Evolutionary conservation across 805 yeast species (phyloP), one percentile per base, ranked within the genome.

Genomic region (Saccharomycopsis amapae): DNA sequence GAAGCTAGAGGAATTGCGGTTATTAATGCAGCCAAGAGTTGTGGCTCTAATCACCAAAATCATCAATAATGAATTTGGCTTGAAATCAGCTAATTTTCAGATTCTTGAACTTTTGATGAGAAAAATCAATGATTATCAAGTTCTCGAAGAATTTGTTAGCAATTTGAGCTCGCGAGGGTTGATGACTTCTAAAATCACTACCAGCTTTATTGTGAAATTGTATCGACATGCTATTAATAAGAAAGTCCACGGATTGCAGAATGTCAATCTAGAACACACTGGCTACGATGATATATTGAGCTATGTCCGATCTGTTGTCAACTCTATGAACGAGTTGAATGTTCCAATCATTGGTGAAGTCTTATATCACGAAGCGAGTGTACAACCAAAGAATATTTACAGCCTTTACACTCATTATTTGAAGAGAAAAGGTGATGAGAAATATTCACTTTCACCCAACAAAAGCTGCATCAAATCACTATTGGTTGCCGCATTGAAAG

Each of bases 401-500:
- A 42, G 50, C 1, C 54, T 62, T 22, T 69, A 64, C 48, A 32
- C 44, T 4, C 30, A 47, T 2, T 45, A 56, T 26, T 45, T 58
- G 2, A 31, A 31, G 18, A 9, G 18, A 2, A 31, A 44, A 3
- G 36, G 38, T 33, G 47, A 56, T 45, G 9, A 54, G 47, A 40
- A 42, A 39, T n/a, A n/a, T n/a, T n/a, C n/a, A n/a, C n/a, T n/a
- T n/a, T n/a, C 40, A 6, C 63, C 71, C 13, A 57, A 58, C 37
- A 58, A 58, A 13, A 48, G 50, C 24, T 61, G 67, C 1, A 49
- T 75, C 2, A 48, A 63, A 2, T 72, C 79, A 0, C 61, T 82
- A 22, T 65, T 82, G 25, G 57, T 65, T 1, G 78, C 82, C 0
- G 69, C 81, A 4, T 56, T 63, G 52, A 55, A 58, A 31, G 45